Evolutionary conservation across 202 grass and related monocot species (phyloP).

Genomic region (Elaeis oleifera): DNA sequence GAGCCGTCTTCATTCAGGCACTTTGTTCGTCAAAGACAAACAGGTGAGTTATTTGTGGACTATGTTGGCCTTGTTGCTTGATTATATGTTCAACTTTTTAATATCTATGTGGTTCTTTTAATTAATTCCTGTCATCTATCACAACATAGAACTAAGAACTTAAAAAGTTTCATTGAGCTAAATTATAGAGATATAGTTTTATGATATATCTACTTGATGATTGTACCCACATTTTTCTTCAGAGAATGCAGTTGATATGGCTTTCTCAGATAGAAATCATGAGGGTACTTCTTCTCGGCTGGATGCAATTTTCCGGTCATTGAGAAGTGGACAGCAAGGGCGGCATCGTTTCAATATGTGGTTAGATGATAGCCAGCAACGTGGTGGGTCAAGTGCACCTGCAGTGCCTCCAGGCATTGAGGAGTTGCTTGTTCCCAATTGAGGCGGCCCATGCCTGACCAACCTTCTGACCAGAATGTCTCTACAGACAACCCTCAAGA

Average conservation of each 20-base stretch:
- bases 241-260: constrained; percentile 82
- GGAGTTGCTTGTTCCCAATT: constrained; percentile 80
- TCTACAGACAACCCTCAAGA: constrained; percentile 36
- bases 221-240: constrained; percentile 6
- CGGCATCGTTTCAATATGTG: constrained; percentile 96
- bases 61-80: too few species aligned
- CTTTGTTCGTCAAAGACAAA: constrained; percentile 60
- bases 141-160: too few species aligned
- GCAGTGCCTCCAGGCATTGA: constrained; percentile 85
- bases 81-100: too few species aligned
- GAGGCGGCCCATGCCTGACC: constrained; percentile 56
- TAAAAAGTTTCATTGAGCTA: too few species aligned
- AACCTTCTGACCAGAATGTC: constrained; percentile 43
- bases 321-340: constrained; percentile 71
- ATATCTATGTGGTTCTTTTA: too few species aligned
- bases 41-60: constrained; percentile 31
- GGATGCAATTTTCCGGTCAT: constrained; percentile 89
- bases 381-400: constrained; percentile 45
- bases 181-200: too few species aligned
- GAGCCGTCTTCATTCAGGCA: constrained; percentile 62
- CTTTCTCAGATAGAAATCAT: constrained; percentile 76
- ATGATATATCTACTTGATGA: too few species aligned
- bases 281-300: constrained; percentile 82
- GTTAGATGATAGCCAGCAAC: constrained; percentile 75
- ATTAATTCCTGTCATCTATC: too few species aligned